Evolutionary conservation across 148 eudicot genomes (phyloP).

Genomic region (Diospyros lotus): DNA sequence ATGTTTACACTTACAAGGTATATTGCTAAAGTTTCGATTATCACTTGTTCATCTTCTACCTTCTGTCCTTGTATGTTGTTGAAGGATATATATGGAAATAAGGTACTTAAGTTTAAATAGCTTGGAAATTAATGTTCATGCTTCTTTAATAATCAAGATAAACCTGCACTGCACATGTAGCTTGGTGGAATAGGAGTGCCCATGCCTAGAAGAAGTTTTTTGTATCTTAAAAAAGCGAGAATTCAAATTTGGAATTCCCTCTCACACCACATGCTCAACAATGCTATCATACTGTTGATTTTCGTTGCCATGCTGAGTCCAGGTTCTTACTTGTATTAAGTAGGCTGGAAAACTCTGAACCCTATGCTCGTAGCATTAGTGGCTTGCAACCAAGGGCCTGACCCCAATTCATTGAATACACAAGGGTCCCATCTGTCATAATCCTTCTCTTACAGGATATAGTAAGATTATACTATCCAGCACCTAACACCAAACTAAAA

Average conservation of each 20-base stretch:
- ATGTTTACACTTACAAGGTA: conserved; percentile 86
- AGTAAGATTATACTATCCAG: background rate
- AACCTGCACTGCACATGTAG: too few species aligned
- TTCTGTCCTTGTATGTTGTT: background rate
- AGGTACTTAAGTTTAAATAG: background rate
- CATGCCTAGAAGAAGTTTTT: too few species aligned
- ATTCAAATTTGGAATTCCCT: background rate
- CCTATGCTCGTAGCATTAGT: background rate
- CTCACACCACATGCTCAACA: background rate
- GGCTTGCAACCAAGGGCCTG: background rate
- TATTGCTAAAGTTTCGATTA: background rate
- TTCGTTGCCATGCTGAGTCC: background rate
- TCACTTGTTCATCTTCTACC: conserved; percentile 8
- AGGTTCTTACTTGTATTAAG: background rate
- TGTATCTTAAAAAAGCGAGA: too few species aligned
- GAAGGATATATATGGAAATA: background rate
- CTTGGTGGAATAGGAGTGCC: too few species aligned
- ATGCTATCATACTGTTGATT: background rate
- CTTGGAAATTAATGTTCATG: background rate
- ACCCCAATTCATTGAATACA: background rate
- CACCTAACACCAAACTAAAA: background rate
- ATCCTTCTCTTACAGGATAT: background rate
- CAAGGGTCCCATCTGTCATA: too few species aligned
- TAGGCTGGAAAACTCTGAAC: background rate
- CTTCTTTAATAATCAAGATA: background rate